Evolutionary conservation across 768 basidiomycete genomes (phyloP).

Genomic region (Mycena indigotica): DNA sequence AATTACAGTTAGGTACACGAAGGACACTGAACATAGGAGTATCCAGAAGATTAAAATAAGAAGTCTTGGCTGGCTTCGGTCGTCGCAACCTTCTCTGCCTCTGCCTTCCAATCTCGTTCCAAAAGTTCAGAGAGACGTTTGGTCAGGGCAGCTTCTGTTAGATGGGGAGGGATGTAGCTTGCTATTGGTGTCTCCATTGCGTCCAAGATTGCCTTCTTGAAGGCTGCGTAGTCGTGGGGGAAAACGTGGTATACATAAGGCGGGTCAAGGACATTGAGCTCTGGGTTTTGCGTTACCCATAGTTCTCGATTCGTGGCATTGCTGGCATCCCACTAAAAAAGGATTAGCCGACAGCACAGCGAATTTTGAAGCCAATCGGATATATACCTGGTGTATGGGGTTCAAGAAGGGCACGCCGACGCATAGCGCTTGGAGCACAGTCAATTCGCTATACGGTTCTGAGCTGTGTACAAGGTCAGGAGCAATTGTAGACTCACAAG

Average conservation of each 20-base stretch:
- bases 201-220: slow-evolving; percentile 1
- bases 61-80: background rate
- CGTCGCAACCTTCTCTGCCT: slow-evolving; percentile 4
- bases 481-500: background rate
- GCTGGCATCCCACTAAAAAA: background rate
- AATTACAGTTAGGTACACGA: too few species aligned
- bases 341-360: background rate
- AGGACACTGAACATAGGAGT: too few species aligned
- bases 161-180: background rate
- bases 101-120: slow-evolving; percentile 6
- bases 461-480: background rate
- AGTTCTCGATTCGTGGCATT: background rate
- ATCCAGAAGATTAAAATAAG: background rate
- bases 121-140: background rate
- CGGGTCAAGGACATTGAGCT: background rate
- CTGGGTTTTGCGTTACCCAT: slow-evolving; percentile 4
- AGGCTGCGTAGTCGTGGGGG: slow-evolving; percentile 2
- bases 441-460: background rate
- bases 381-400: slow-evolving; percentile 1
- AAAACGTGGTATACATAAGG: slow-evolving; percentile 13
- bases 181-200: background rate
- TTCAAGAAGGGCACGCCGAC: slow-evolving; percentile 9
- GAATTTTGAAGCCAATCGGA: background rate
- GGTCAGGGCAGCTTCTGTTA: slow-evolving; percentile 4
- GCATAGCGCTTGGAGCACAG: background rate